A percentile compares a stretch with the other conserved stretches of the same genome.
Evolutionary conservation across 768 basidiomycete species (phyloP).

Genomic region (Stropharia rugosoannulata): DNA sequence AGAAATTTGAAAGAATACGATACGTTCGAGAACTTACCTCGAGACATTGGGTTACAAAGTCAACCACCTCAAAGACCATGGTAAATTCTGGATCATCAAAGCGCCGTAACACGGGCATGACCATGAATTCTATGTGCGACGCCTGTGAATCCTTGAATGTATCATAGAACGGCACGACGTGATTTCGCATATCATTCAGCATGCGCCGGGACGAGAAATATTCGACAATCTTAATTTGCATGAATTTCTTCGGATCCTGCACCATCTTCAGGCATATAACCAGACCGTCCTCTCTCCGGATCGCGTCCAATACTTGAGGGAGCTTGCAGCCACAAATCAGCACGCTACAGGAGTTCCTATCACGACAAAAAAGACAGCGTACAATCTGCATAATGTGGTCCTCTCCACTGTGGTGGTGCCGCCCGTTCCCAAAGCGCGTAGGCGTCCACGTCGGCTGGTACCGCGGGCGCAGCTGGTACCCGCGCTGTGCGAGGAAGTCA

Average conservation of each 20-base stretch:
- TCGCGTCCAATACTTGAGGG: slow-evolving; percentile 27
- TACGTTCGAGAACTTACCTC: slow-evolving; percentile 20
- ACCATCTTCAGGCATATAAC: slow-evolving; percentile 30
- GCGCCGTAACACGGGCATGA: slow-evolving; percentile 35
- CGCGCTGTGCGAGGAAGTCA: slow-evolving; percentile 21
- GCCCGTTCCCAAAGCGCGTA: slow-evolving; percentile 20
- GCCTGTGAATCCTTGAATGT: slow-evolving; percentile 17
- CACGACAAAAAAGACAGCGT: slow-evolving; percentile 5
- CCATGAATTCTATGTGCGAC: slow-evolving; percentile 28
- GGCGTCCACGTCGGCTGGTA: slow-evolving; percentile 26
- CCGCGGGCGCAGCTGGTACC: slow-evolving; percentile 25
- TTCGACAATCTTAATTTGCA: slow-evolving; percentile 23
- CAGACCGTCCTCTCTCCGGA: slow-evolving; percentile 20
- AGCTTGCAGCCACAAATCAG: slow-evolving; percentile 14
- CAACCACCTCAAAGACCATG: slow-evolving; percentile 25
- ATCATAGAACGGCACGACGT: slow-evolving; percentile 24
- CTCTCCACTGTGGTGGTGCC: slow-evolving; percentile 21
- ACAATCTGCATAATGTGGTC: slow-evolving; percentile 28
- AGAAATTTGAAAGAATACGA: background rate
- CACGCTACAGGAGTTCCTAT: background rate
- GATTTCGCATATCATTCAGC: slow-evolving; percentile 21
- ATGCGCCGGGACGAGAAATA: slow-evolving; percentile 22
- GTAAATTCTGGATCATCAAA: slow-evolving; percentile 33
- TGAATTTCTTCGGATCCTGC: slow-evolving; percentile 17
- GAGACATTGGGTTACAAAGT: slow-evolving; percentile 29